Base-by-base conservation (phyloP, 805 yeast genomes). In the Kuraishia piskuri region DNA sequence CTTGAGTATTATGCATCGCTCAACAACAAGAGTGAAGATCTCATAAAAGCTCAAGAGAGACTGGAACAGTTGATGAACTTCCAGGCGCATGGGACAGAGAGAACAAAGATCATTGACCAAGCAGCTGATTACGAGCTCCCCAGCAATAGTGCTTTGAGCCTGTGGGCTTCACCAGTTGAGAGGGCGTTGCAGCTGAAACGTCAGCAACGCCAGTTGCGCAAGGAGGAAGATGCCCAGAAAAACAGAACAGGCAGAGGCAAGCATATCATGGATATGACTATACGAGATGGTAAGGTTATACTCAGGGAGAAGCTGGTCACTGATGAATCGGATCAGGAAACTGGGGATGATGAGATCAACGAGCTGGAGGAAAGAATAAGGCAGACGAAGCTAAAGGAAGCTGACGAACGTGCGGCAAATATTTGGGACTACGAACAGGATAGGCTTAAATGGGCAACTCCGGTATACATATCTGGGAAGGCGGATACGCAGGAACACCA, bases 81-180 rank as follows among this genome's bases (percentile, higher is more conserved):
- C 66, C 99, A 94, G 66, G 88, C 80, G 2, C 83, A 91, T 19
- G 88, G 95, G 6, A 88, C 91, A 1, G 95, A 90, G 65, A 76
- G 99, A 65, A 94, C 99, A 0, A 82, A 81, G 59, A 90, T 94
- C 57, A 91, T 95, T 45, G 99, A 94, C 65, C 85, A 89, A 63
- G 97, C 95, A 0, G 82, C 96, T 4, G 99, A 94, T 65, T 89
- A 80, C 64, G 95, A 88, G 50, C 68, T 84, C 53, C 72, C 77
- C 17, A 69, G 75, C 37, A 80, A 89, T 0, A 71, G 72, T 2
- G 69, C 77, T 0, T 76, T 74, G 31, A 85, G 80, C 58, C 71
- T 85, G 57, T 94, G 99, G 98, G 83, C 96, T 0, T 84, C 96
- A 1, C 84, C 86, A 0, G 76, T 84, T 52, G 97, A 95, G 60